Conservation (phyloP, 1,284 basidiomycete genomes). For the Stereum hirsutum region DNA sequence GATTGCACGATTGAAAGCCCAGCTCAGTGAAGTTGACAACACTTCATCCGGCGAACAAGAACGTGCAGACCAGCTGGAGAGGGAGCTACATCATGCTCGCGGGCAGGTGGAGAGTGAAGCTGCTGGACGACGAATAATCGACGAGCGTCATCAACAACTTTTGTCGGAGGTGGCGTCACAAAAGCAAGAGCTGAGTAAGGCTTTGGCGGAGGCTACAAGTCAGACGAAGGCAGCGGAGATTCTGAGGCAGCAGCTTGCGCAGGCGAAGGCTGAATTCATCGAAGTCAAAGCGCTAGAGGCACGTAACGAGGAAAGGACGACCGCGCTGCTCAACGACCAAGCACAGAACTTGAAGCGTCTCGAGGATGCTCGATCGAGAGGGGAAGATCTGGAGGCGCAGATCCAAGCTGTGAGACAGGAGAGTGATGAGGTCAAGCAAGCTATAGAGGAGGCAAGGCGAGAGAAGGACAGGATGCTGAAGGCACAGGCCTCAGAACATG, state of each 20-base stretch:
- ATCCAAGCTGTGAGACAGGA: slow-evolving; percentile 58
- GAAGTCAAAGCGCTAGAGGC: slow-evolving; percentile 68
- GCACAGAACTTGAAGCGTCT: slow-evolving; percentile 57
- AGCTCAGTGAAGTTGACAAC: slow-evolving; percentile 30
- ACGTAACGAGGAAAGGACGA: slow-evolving; percentile 54
- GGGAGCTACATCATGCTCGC: slow-evolving; percentile 54
- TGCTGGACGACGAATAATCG: slow-evolving; percentile 48
- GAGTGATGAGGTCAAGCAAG: slow-evolving; percentile 56
- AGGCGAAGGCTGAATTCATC: slow-evolving; percentile 54
- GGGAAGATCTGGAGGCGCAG: slow-evolving; percentile 67
- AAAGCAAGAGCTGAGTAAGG: slow-evolving; percentile 48
- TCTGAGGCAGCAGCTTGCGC: slow-evolving; percentile 62
- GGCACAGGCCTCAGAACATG: slow-evolving; percentile 73
- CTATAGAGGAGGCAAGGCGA: slow-evolving; percentile 53
- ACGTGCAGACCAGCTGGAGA: slow-evolving; percentile 42
- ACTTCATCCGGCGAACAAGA: slow-evolving; percentile 35
- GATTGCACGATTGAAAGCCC: slow-evolving; percentile 38
- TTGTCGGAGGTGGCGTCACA: slow-evolving; percentile 48
- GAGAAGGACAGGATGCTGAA: slow-evolving; percentile 73
- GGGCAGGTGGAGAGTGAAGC: slow-evolving; percentile 56
- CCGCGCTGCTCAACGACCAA: slow-evolving; percentile 65
- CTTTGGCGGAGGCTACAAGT: slow-evolving; percentile 60
- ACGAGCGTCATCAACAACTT: slow-evolving; percentile 60
- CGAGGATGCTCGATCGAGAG: slow-evolving; percentile 64
- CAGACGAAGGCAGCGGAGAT: slow-evolving; percentile 54